A percentile compares a stretch with the other conserved stretches of the same genome.
Conservation (phyloP, 1,284 basidiomycete genomes). For the Salmacisia buchloeana region DNA sequence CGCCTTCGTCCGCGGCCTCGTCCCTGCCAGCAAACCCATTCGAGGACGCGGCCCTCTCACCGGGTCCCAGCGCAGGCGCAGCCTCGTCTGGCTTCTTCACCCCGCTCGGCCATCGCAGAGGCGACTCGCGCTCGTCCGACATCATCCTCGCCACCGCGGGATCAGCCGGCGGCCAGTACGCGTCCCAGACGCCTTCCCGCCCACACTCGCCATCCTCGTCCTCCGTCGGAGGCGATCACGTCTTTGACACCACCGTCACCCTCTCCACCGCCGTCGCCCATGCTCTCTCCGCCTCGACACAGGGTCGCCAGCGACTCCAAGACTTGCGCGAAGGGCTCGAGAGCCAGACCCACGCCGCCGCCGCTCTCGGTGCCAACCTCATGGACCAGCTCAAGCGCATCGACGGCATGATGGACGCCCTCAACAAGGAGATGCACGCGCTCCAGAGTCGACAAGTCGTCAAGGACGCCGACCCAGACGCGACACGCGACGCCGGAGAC, state of each 20-base stretch:
- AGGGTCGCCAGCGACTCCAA: slow-evolving; percentile 24
- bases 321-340: slow-evolving; percentile 29
- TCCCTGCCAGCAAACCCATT: not conserved
- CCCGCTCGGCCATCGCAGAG: not conserved
- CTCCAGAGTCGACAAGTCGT: not conserved
- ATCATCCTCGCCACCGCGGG: not conserved
- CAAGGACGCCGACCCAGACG: slow-evolving; percentile 21
- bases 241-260: slow-evolving; percentile 4
- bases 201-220: slow-evolving; percentile 7
- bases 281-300: slow-evolving; percentile 16
- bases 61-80: too few relatives aligned
- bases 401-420: slow-evolving; percentile 38
- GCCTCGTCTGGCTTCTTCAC: not conserved
- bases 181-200: not conserved
- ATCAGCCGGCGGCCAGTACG: not conserved
- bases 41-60: slow-evolving; percentile 3
- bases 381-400: slow-evolving; percentile 35
- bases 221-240: not conserved
- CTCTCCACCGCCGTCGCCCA: not conserved
- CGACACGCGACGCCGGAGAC: slow-evolving; percentile 15
- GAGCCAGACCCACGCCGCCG: slow-evolving; percentile 38
- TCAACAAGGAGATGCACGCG: slow-evolving; percentile 25
- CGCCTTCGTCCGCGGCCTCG: slow-evolving; percentile 12
- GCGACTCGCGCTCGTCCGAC: not conserved
- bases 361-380: slow-evolving; percentile 38